A percentile compares a stretch with the other conserved stretches of the same genome.
Evolutionary conservation across 306 rosid species (phyloP).

Genomic region (Sicyos baderoa): DNA sequence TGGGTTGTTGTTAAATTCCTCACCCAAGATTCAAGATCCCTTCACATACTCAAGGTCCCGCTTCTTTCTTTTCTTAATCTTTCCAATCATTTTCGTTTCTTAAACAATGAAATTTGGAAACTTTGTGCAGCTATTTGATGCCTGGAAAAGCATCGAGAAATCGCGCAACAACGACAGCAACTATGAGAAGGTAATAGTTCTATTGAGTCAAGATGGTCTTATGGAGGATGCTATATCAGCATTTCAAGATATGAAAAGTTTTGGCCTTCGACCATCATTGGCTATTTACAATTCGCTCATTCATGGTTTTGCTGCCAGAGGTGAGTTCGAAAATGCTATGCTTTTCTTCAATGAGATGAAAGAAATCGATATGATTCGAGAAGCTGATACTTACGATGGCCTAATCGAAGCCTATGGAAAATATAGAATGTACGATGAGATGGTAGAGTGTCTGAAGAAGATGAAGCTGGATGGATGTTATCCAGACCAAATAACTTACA

Average conservation of each 20-base stretch:
- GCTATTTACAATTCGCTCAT: slow-evolving; percentile 45
- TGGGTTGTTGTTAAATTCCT: slow-evolving; percentile 63
- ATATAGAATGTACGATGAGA: slow-evolving; percentile 60
- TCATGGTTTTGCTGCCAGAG: slow-evolving; percentile 45
- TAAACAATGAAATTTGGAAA: slow-evolving; percentile 21
- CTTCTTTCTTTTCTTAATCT: not conserved
- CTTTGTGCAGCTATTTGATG: slow-evolving; percentile 48
- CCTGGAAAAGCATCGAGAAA: slow-evolving; percentile 56
- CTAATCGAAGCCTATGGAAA: slow-evolving; percentile 60
- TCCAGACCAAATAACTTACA: slow-evolving; percentile 52
- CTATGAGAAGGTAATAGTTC: slow-evolving; percentile 43
- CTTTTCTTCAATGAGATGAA: slow-evolving; percentile 47
- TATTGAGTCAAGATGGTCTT: slow-evolving; percentile 44
- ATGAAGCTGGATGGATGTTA: slow-evolving; percentile 56
- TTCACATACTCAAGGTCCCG: slow-evolving; percentile 44
- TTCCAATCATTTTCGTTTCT: too few relatives aligned
- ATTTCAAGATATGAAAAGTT: slow-evolving; percentile 45
- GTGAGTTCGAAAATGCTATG: slow-evolving; percentile 38
- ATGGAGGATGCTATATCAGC: slow-evolving; percentile 41
- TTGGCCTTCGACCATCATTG: slow-evolving; percentile 35
- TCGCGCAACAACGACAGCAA: slow-evolving; percentile 45
- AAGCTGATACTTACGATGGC: slow-evolving; percentile 51
- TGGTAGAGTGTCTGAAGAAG: slow-evolving; percentile 45
- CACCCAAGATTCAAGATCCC: slow-evolving; percentile 35
- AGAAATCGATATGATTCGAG: slow-evolving; percentile 32